phyloP scores from a whole-genome alignment of 306 rosid genomes.

The Erythrophleum fordii region DNA sequence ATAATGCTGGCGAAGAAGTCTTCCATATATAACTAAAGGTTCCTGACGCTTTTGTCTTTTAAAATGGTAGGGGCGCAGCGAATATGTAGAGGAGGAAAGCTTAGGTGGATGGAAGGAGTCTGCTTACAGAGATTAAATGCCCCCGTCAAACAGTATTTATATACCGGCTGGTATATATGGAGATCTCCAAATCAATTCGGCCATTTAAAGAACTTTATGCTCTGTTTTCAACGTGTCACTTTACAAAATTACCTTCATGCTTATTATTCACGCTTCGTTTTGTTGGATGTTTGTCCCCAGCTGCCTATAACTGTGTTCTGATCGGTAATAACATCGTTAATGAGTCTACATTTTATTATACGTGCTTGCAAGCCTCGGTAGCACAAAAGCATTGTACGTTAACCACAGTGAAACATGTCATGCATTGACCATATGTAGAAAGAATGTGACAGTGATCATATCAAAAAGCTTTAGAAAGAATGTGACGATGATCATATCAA shows the following conservation, averaged over 20 bases:
- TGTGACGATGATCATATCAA: neutral
- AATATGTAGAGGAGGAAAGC: conserved; percentile 29
- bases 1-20: neutral
- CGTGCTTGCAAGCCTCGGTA: neutral
- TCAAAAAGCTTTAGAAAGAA: too few species aligned
- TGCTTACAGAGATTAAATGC: conserved; percentile 3
- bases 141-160: neutral
- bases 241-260: neutral
- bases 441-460: too few species aligned
- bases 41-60: neutral
- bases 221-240: neutral
- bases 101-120: conserved; percentile 82
- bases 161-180: neutral
- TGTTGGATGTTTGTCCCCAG: neutral
- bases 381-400: neutral
- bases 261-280: neutral
- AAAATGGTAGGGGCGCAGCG: conserved; percentile 6
- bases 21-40: neutral
- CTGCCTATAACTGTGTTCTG: neutral
- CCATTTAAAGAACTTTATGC: neutral
- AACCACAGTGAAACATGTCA: neutral
- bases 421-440: neutral
- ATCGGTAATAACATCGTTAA: neutral
- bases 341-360: neutral
- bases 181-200: neutral